These are phyloP conservation scores for Aspergillus sojae DNA, from an alignment of 2,329 filamentous ascomycete species.

Conservation along the genomic window DNA sequence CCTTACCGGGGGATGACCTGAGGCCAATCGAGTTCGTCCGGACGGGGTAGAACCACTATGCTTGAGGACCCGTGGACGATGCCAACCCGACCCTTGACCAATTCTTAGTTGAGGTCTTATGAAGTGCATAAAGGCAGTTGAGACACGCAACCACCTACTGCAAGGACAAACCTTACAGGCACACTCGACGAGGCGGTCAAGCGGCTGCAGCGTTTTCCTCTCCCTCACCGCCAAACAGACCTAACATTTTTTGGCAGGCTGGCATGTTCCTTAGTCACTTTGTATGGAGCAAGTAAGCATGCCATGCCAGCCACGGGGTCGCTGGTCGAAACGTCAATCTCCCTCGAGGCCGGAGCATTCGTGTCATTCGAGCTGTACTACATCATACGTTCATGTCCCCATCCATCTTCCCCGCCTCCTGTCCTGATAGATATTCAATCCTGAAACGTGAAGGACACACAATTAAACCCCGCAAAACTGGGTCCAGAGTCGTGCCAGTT, in stretches of 20 bases:
- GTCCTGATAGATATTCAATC: neutral
- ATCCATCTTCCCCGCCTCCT: neutral
- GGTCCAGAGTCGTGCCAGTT: neutral
- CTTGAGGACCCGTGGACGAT: constrained; percentile 2
- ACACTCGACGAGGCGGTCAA: constrained; percentile 6
- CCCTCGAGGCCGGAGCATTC: neutral
- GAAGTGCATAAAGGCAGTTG: neutral
- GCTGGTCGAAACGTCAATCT: neutral
- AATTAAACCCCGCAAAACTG: neutral
- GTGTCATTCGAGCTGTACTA: neutral
- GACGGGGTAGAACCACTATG: neutral
- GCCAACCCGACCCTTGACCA: neutral
- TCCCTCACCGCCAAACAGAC: constrained; percentile 1
- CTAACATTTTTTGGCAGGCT: neutral
- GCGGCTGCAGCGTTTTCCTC: neutral
- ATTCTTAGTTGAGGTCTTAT: neutral
- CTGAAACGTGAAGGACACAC: neutral
- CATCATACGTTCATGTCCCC: constrained; percentile 2
- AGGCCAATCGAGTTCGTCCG: neutral
- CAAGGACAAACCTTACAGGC: constrained; percentile 6
- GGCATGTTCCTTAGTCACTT: neutral
- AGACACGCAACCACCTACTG: constrained; percentile 4
- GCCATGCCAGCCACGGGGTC: constrained; percentile 5
- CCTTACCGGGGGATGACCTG: neutral
- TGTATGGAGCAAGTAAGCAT: neutral